Evolutionary conservation across 305 asterid species (phyloP).

Genomic region (Coffea humblotiana): DNA sequence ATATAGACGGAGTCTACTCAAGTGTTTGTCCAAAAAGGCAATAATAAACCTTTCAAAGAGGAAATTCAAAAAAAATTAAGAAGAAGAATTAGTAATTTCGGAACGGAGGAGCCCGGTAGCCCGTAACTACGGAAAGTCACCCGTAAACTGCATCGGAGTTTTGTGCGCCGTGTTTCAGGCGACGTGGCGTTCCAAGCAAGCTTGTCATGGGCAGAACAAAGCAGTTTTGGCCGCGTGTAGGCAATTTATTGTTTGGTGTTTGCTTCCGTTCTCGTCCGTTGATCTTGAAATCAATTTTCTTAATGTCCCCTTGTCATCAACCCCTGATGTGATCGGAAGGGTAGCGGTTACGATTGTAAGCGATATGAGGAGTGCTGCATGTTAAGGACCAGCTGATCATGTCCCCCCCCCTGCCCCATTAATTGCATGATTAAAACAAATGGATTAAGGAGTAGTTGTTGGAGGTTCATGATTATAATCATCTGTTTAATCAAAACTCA

Average conservation of each 20-base stretch:
- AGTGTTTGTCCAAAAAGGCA: neutral
- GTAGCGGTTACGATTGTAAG: neutral
- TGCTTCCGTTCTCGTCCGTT: neutral
- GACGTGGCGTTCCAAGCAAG: slow-evolving; percentile 85
- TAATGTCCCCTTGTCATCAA: no score
- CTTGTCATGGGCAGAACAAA: neutral
- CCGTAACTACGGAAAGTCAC: neutral
- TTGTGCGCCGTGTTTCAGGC: slow-evolving; percentile 64
- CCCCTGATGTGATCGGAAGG: neutral
- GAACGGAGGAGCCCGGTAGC: neutral
- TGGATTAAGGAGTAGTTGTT: slow-evolving; percentile 55
- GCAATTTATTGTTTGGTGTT: neutral
- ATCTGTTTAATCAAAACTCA: slow-evolving; percentile 18
- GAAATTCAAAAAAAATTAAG: neutral
- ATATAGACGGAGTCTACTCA: no score
- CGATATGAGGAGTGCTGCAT: neutral
- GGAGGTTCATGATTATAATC: slow-evolving; percentile 14
- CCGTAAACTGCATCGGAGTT: slow-evolving; percentile 47
- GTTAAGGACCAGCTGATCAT: neutral
- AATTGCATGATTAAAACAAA: neutral
- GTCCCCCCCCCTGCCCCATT: neutral
- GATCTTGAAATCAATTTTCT: neutral
- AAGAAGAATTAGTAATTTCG: neutral
- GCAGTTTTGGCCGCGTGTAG: neutral
- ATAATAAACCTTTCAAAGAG: neutral